These are phyloP conservation scores for Ogataea allantospora DNA, from an alignment of 805 yeast genomes.

Conservation along the genomic window DNA sequence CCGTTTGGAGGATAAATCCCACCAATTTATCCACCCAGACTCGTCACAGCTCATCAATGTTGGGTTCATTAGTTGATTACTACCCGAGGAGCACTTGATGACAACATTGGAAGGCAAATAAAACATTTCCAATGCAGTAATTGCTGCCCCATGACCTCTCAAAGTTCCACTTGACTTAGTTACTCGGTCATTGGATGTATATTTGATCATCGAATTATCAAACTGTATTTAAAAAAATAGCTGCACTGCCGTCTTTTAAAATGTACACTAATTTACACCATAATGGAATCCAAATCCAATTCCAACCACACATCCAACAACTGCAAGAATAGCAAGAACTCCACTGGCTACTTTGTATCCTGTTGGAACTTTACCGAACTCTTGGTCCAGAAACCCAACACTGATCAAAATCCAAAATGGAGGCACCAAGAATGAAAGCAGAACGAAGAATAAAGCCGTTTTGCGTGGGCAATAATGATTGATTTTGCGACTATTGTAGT, in stretches of 20 bases:
- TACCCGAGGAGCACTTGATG: neutral
- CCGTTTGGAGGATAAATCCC: conserved; percentile 60
- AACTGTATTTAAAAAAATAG: too few relatives aligned
- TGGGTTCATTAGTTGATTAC: conserved; percentile 31
- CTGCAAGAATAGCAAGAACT: conserved; percentile 18
- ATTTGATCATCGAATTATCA: conserved; percentile 8
- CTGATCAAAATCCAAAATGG: conserved; percentile 32
- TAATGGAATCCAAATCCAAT: conserved; percentile 26
- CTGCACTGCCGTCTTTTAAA: too few relatives aligned
- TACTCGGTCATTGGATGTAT: conserved; percentile 4
- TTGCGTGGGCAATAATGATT: conserved; percentile 12
- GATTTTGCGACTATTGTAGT: conserved; percentile 5
- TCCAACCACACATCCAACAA: conserved; percentile 24
- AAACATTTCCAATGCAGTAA: conserved; percentile 14
- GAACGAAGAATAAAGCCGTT: conserved; percentile 20
- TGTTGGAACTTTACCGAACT: conserved; percentile 25
- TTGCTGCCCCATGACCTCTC: conserved; percentile 17
- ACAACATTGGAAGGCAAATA: conserved; percentile 22
- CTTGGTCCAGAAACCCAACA: conserved; percentile 27
- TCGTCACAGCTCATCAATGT: conserved; percentile 57
- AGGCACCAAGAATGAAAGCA: conserved; percentile 27
- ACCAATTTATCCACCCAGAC: conserved; percentile 58
- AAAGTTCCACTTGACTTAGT: conserved; percentile 17
- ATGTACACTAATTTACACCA: conserved; percentile 4
- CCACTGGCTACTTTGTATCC: conserved; percentile 25